Conservation (phyloP, 2,329 filamentous ascomycete genomes). For the Sphaerulina populicola region DNA sequence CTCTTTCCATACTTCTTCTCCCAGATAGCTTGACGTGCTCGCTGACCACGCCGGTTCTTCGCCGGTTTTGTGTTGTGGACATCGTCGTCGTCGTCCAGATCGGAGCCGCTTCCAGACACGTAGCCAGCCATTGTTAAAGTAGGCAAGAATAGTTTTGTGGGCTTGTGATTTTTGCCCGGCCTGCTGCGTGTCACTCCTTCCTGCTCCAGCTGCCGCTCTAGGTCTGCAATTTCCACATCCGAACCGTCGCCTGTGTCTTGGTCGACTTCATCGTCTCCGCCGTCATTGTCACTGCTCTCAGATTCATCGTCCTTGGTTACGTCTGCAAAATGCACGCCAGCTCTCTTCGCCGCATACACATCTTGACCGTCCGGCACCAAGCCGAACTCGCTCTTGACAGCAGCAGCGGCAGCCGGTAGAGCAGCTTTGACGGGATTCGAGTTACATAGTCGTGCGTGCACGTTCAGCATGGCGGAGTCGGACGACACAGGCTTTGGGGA, state of each 20-base stretch:
- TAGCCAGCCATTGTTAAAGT: conserved; percentile 69
- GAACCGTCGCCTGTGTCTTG: conserved; percentile 9
- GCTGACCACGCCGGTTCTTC: conserved; percentile 70
- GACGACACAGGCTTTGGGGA: conserved; percentile 35
- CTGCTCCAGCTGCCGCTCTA: conserved; percentile 22
- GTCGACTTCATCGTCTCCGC: conserved; percentile 31
- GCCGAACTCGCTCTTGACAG: conserved; percentile 37
- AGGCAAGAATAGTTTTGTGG: conserved; percentile 58
- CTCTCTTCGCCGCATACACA: conserved; percentile 7
- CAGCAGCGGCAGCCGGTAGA: conserved; percentile 40
- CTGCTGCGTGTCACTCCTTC: conserved; percentile 20
- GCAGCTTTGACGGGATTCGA: conserved; percentile 51
- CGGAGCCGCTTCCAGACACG: conserved; percentile 66
- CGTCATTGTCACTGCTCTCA: conserved; percentile 19
- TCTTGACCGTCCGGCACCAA: conserved; percentile 19
- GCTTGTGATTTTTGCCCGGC: conserved; percentile 13
- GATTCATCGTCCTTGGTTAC: conserved; percentile 14
- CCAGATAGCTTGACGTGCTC: conserved; percentile 67
- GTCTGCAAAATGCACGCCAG: not conserved
- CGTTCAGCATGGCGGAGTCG: conserved; percentile 47
- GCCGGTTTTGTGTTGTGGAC: conserved; percentile 45
- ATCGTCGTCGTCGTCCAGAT: conserved; percentile 49
- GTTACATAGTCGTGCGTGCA: conserved; percentile 52
- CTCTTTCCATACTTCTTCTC: conserved; percentile 69
- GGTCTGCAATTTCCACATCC: conserved; percentile 22